A percentile compares a stretch with the other conserved stretches of the same genome.
phyloP scores from a whole-genome alignment of 176 grass and related monocot genomes.

The Oryza rufipogon region DNA sequence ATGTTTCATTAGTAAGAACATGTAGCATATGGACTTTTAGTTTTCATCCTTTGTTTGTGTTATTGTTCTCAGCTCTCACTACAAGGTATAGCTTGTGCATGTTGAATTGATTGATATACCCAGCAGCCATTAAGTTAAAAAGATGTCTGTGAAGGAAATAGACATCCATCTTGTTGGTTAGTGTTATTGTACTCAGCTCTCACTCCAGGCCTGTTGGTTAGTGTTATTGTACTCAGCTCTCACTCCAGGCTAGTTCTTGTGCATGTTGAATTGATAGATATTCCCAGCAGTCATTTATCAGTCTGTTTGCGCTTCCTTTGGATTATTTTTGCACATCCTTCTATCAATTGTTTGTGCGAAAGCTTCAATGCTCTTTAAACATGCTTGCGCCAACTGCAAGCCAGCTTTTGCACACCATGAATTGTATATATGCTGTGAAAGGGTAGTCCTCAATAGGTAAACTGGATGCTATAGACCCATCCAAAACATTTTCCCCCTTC shows the following conservation, averaged over 20 bases:
- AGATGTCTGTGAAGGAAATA: not conserved
- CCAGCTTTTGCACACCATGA: not conserved
- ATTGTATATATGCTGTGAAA: not conserved
- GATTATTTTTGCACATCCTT: not conserved
- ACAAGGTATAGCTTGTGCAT: conserved; percentile 15
- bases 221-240: conserved; percentile 1
- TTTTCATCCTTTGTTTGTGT: not conserved
- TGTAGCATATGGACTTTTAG: not conserved
- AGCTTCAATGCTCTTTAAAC: not conserved
- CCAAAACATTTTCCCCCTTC: not conserved
- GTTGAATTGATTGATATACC: not conserved
- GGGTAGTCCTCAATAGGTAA: not conserved
- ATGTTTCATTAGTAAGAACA: not conserved
- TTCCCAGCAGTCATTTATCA: not conserved
- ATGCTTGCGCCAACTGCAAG: conserved; percentile 2
- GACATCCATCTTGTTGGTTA: not conserved
- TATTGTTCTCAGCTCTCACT: conserved; percentile 8
- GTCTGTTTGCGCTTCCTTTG: not conserved
- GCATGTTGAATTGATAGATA: not conserved
- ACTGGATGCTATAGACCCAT: conserved; percentile 15
- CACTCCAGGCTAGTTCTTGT: conserved; percentile 14
- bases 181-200: conserved; percentile 1
- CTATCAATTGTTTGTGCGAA: not conserved
- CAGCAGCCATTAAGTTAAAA: not conserved
- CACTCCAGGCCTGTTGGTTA: not conserved